phyloP scores from a whole-genome alignment of 768 basidiomycete species.

The Neoboletus magnificus region DNA sequence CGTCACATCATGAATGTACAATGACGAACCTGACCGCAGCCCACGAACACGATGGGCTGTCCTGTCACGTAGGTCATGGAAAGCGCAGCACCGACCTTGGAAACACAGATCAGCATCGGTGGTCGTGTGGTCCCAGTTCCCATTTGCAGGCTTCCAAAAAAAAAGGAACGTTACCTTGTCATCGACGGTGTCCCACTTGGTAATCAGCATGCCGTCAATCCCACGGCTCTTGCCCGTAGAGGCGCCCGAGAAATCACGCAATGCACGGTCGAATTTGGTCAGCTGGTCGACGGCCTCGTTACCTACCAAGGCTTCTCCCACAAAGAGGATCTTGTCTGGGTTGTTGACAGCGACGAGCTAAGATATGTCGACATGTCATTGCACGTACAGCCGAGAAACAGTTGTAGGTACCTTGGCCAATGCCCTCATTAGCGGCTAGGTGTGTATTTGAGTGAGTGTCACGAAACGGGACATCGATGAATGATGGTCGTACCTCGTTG shows the following conservation, averaged over 20 bases:
- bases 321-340: conserved; percentile 97
- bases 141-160: background rate
- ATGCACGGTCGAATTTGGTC: conserved; percentile 91
- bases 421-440: conserved; percentile 91
- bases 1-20: background rate
- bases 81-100: conserved; percentile 91
- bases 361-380: background rate
- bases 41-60: conserved; percentile 97
- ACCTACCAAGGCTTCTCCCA: conserved; percentile 96
- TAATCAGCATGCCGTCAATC: conserved; percentile 97
- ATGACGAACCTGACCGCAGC: conserved; percentile 83
- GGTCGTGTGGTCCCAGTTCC: background rate
- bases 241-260: conserved; percentile 86
- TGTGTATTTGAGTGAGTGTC: conserved; percentile 2
- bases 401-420: conserved; percentile 73
- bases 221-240: conserved; percentile 72
- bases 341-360: conserved; percentile 90
- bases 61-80: conserved; percentile 99
- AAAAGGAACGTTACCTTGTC: conserved; percentile 69
- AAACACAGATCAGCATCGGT: background rate
- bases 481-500: conserved; percentile 68
- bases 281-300: conserved; percentile 99
- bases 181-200: conserved; percentile 99
- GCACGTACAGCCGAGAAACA: background rate
- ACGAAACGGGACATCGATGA: background rate